Evolutionary conservation across 169 alveolate species (phyloP), one percentile per base, ranked within the genome.

Genomic region (Plasmodium gonderi): DNA sequence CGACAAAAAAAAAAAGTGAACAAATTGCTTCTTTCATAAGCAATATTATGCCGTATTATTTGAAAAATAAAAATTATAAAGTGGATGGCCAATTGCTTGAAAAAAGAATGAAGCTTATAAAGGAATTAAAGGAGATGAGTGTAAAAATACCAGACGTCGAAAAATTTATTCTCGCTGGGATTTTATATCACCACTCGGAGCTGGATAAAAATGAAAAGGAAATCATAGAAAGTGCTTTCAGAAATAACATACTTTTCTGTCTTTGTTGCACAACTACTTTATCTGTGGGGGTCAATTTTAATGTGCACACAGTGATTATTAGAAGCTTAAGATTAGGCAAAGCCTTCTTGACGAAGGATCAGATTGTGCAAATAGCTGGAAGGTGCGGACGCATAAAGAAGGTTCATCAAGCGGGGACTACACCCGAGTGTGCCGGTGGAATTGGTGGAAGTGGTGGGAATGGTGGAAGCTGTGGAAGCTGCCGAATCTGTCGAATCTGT

Each of bases 191-290:
- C 79, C 93, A 85, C 67, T 49, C 93, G 9, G 80, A 76, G 23
- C 45, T 85, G 67, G 51, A 45, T 26, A 85, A 51, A 23, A 36
- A 75, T 9, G 93, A 85, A 45, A 85, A 74, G 45, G 87, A 20
- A n/a, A 36, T 85, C 38, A 77, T 85, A 33, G 93, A 85, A 40
- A 77, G 67, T 74, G 80, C 93, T 1, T 76, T 85, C 44, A 17
- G 68, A 42, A 75, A 44, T n/a, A 54, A 75, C 42, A 85, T 77
- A 23, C 79, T 85, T 7, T 85, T 85, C 79, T 85, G 93, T 31
- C 74, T 85, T 17, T 85, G 93, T 44, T 85, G 93, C 38, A 85
- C 93, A 65, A 85, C 93, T 8, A 85, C 93, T 12, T 65, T 85
- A 65, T 85, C 89, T 26, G 93, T 85, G 17, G 93, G 93, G 44